Evolutionary conservation across 495 filamentous ascomycete species (phyloP), one percentile per base, ranked within the genome.

Genomic region (Sporormia fimetaria): DNA sequence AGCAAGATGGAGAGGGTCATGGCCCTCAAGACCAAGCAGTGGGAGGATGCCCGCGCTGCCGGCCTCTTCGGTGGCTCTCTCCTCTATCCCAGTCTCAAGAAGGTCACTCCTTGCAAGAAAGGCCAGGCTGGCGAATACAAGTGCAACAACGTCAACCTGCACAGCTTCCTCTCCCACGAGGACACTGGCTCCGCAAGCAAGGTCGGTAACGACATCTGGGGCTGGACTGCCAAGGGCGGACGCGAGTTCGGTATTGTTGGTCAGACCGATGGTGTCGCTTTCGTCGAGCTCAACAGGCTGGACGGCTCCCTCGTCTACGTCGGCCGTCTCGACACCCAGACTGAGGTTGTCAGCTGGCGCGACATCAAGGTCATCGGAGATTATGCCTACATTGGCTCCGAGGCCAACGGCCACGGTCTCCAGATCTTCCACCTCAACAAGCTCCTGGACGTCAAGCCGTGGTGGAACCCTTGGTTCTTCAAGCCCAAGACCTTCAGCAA

Each of bases 191-290:
- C 60, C 40, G 18, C 24, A 10, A 47, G 33, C 20, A 25, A 51
- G 2, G 57, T 62, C 20, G 59, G 57, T 12, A 53, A 42, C 33
- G 39, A 36, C 21, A 43, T 40, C 22, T 66, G 66, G 61, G 73
- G 71, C 3, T 75, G 73, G 73, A 74, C 72, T 1, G 68, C 65
- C 9, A 49, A 59, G 1, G 57, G 62, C 11, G 73, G 71, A 15
- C 67, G 72, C 15, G 73, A 77, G 41, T 68, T 77, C 54, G 63
- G 69, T 24, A 70, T 67, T 26, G 64, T 76, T 23, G 72, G 64
- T 1, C 73, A 76, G 47, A 63, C 63, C 17, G 72, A 75, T 40
- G 73, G 72, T 12, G 54, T 72, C 1, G 63, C 73, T 1, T 76
- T 77, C 44, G 64, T 67, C 16, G 71, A 76, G 54, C 61, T 75